These are phyloP conservation scores for Ceraceosorus guamensis DNA, from an alignment of 1,284 basidiomycete species.

Conservation along the genomic window DNA sequence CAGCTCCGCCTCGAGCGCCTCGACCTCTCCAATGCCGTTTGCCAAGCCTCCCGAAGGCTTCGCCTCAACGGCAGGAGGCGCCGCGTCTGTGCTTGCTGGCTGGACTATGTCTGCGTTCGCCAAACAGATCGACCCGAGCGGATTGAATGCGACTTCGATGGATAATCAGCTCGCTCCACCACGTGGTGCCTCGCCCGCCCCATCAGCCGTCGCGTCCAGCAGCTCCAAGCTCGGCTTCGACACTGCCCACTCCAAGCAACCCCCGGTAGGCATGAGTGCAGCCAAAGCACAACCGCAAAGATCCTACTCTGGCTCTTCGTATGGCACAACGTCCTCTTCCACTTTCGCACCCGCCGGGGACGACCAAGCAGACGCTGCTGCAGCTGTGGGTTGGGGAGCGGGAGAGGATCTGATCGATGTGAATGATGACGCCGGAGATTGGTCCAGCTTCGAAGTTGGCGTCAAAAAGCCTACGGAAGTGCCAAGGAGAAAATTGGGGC, in stretches of 20 bases:
- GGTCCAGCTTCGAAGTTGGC: conserved; percentile 30
- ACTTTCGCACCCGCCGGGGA: neutral
- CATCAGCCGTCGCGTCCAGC: neutral
- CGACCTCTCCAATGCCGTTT: neutral
- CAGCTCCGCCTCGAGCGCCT: neutral
- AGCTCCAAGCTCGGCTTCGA: neutral
- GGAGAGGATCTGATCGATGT: conserved; percentile 31
- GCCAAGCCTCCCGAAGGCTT: conserved; percentile 4
- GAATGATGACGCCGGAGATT: conserved; percentile 34
- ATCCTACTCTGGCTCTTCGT: neutral
- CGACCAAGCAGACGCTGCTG: neutral
- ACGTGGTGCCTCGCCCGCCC: neutral
- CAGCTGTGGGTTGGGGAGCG: conserved; percentile 1
- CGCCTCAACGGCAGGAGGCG: conserved; percentile 35
- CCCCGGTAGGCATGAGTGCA: no score
- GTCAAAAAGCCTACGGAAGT: conserved; percentile 18
- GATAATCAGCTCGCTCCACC: conserved; percentile 2
- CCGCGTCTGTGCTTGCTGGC: conserved; percentile 35
- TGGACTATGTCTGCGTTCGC: conserved; percentile 35
- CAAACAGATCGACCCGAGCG: neutral
- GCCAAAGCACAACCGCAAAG: no score
- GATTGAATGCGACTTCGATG: neutral
- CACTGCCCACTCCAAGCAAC: no score
- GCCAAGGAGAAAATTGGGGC: conserved; percentile 11
- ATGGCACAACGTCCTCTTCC: neutral